Conservation (phyloP, 2,329 filamentous ascomycete genomes). For the Claviceps cyperi region DNA sequence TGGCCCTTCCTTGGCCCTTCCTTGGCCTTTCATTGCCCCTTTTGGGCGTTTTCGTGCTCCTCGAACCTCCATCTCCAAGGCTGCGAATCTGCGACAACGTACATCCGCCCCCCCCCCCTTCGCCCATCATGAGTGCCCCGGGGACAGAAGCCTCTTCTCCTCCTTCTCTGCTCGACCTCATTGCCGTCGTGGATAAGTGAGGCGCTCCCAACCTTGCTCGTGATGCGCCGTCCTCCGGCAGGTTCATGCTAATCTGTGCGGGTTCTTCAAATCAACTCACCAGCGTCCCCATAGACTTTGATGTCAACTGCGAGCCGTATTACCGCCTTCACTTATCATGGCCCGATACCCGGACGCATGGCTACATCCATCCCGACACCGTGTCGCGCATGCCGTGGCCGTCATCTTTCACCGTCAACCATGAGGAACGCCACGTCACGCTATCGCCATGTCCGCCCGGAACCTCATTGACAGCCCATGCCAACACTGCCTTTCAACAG, state of each 20-base stretch:
- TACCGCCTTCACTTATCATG: conserved; percentile 32
- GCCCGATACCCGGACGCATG: conserved; percentile 30
- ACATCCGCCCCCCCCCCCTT: neutral
- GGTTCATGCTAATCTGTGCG: neutral
- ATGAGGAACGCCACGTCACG: conserved; percentile 17
- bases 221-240: neutral
- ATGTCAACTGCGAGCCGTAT: conserved; percentile 21
- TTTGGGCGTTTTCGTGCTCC: too few species aligned
- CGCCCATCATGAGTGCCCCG: neutral
- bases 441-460: conserved; percentile 14
- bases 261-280: conserved; percentile 6
- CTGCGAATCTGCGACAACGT: too few species aligned
- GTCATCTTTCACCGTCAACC: conserved; percentile 21
- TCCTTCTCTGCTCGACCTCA: conserved; percentile 19
- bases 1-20: too few species aligned
- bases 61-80: too few species aligned
- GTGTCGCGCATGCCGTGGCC: conserved; percentile 34
- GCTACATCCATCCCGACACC: conserved; percentile 32
- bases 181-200: conserved; percentile 29
- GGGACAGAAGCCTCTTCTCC: neutral
- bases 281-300: conserved; percentile 33
- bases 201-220: conserved; percentile 3
- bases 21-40: too few species aligned
- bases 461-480: conserved; percentile 10
- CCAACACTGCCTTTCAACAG: neutral